Evolutionary conservation across 2,329 filamentous ascomycete genomes (phyloP).

Genomic region (Alternaria sp.): DNA sequence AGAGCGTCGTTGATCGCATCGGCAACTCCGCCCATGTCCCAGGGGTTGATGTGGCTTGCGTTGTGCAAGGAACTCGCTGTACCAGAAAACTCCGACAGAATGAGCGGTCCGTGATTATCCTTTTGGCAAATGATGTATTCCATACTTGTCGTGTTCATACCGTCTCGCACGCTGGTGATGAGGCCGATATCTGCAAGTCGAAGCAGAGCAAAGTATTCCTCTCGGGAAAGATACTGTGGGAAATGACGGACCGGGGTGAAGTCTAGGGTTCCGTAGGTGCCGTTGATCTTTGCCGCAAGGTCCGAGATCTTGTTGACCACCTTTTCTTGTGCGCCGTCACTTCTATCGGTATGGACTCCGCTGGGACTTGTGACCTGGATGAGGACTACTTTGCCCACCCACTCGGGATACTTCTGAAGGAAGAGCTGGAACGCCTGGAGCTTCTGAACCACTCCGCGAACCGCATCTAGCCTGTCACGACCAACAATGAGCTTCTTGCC

Average conservation of each 20-base stretch:
- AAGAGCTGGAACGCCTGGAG: conserved; percentile 93
- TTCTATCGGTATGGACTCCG: conserved; percentile 74
- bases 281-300: conserved; percentile 89
- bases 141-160: conserved; percentile 96
- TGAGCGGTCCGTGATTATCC: conserved; percentile 83
- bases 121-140: conserved; percentile 95
- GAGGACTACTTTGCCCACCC: conserved; percentile 88
- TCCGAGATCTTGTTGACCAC: conserved; percentile 89
- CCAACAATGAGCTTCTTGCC: conserved; percentile 96
- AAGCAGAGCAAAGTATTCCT: conserved; percentile 94
- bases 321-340: conserved; percentile 76
- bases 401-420: conserved; percentile 87
- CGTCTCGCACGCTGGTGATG: conserved; percentile 94
- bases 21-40: conserved; percentile 86
- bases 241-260: conserved; percentile 94
- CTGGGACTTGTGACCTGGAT: conserved; percentile 95
- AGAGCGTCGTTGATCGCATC: conserved; percentile 82
- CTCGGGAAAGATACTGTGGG: conserved; percentile 85
- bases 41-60: conserved; percentile 96
- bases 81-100: conserved; percentile 95
- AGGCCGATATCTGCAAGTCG: conserved; percentile 88
- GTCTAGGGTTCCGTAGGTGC: conserved; percentile 83
- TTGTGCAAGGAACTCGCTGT: conserved; percentile 84
- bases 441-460: conserved; percentile 94
- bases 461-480: conserved; percentile 89